Evolutionary conservation across 345 rosid genomes (phyloP).

Genomic region (Triadica sebifera): DNA sequence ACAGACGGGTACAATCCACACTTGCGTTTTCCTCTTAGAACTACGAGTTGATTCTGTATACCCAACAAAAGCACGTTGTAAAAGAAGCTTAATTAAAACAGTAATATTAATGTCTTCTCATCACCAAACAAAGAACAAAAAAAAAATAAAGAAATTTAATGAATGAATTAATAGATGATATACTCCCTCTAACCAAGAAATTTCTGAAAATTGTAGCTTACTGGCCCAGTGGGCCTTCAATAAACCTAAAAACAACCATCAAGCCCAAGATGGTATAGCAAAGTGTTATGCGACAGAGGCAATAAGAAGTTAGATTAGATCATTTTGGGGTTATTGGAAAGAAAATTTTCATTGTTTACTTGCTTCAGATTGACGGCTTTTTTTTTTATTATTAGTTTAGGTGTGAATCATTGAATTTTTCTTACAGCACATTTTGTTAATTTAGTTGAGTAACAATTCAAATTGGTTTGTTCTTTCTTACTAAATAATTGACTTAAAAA

Average conservation of each 20-base stretch:
- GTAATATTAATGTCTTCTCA: too few relatives aligned
- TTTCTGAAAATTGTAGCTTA: too few relatives aligned
- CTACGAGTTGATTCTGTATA: constrained; percentile 1
- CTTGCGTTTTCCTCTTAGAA: constrained; percentile 13
- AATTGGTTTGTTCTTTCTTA: background rate
- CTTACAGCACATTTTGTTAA: background rate
- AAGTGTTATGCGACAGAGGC: too few relatives aligned
- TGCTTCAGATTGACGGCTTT: rapidly evolving
- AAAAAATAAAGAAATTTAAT: too few relatives aligned
- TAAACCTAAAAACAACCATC: too few relatives aligned
- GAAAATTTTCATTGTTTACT: background rate
- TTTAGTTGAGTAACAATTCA: background rate
- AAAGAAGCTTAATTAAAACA: too few relatives aligned
- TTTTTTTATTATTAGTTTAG: background rate
- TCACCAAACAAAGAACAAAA: too few relatives aligned
- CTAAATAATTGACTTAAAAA: background rate
- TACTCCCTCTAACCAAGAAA: too few relatives aligned
- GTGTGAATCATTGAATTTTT: background rate
- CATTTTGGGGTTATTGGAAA: background rate
- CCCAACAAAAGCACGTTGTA: background rate
- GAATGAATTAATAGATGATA: too few relatives aligned
- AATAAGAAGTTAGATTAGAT: too few relatives aligned
- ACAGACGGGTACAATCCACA: constrained; percentile 17
- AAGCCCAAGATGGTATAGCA: background rate
- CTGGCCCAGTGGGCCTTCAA: too few relatives aligned